phyloP scores from a whole-genome alignment of 768 basidiomycete species.

The Russula abietina region DNA sequence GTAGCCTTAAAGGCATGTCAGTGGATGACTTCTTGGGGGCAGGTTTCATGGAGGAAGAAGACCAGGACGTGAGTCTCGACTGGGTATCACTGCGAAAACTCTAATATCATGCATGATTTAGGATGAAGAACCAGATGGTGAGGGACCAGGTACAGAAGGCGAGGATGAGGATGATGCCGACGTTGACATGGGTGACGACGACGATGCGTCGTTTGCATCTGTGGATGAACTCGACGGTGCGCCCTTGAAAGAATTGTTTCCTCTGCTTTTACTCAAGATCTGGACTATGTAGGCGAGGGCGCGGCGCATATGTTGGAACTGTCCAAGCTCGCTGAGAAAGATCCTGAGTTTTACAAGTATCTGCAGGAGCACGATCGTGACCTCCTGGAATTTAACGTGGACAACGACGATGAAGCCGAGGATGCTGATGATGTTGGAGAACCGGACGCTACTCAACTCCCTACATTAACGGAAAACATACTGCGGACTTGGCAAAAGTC shows the following conservation, averaged over 20 bases:
- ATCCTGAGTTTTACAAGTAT: slow-evolving; percentile 99
- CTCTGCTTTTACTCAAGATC: slow-evolving; percentile 2
- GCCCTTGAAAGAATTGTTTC: background rate
- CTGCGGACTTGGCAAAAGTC: slow-evolving; percentile 84
- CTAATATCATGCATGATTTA: slow-evolving; percentile 3
- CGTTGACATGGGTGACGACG: slow-evolving; percentile 45
- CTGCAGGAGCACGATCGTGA: slow-evolving; percentile 92
- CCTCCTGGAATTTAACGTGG: slow-evolving; percentile 67
- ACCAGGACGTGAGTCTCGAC: slow-evolving; percentile 39
- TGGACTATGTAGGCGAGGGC: slow-evolving; percentile 52
- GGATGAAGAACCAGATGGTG: slow-evolving; percentile 33
- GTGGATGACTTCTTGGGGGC: slow-evolving; percentile 74
- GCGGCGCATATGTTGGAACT: slow-evolving; percentile 73
- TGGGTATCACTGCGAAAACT: background rate
- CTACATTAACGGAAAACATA: slow-evolving; percentile 62
- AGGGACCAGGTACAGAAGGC: slow-evolving; percentile 36
- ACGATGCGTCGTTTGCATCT: slow-evolving; percentile 66
- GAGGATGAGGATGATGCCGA: slow-evolving; percentile 36
- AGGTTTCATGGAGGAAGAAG: slow-evolving; percentile 62
- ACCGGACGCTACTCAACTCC: slow-evolving; percentile 38
- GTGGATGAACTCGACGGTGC: slow-evolving; percentile 72
- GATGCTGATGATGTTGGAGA: slow-evolving; percentile 44
- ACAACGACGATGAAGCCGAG: slow-evolving; percentile 37
- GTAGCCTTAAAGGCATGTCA: slow-evolving; percentile 49
- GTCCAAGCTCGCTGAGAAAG: slow-evolving; percentile 85